Evolutionary conservation across 495 filamentous ascomycete species (phyloP).

Genomic region (Podospora pseudoanserina): DNA sequence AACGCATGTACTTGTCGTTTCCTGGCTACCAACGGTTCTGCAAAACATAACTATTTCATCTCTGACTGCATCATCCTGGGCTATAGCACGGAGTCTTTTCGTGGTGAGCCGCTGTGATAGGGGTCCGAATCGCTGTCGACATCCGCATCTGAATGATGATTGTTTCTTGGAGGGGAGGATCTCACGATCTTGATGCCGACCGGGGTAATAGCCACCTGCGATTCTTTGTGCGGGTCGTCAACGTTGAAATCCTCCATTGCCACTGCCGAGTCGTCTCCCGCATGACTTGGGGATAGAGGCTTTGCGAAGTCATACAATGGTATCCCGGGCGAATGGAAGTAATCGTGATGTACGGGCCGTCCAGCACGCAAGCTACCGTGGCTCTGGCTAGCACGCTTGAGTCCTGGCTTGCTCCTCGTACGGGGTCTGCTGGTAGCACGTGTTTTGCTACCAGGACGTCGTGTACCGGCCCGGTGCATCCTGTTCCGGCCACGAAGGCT

Average conservation of each 20-base stretch:
- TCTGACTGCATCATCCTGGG: not conserved
- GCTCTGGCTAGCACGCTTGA: slow-evolving; percentile 31
- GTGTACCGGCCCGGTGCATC: slow-evolving; percentile 9
- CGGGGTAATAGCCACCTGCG: not conserved
- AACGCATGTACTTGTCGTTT: too few species aligned
- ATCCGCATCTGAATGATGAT: slow-evolving; percentile 10
- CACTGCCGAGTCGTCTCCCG: slow-evolving; percentile 19
- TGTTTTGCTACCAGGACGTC: not conserved
- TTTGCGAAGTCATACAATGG: slow-evolving; percentile 34
- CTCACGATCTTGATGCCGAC: slow-evolving; percentile 4
- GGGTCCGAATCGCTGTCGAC: slow-evolving; percentile 14
- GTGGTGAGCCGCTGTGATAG: slow-evolving; percentile 1
- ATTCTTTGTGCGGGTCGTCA: not conserved
- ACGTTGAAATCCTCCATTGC: slow-evolving; percentile 12
- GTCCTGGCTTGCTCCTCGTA: slow-evolving; percentile 21
- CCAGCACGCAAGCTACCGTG: slow-evolving; percentile 11
- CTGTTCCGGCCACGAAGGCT: slow-evolving; percentile 16
- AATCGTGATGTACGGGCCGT: not conserved
- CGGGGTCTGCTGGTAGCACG: not conserved
- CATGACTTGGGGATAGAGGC: slow-evolving; percentile 25
- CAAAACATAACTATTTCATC: not conserved
- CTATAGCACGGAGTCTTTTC: not conserved
- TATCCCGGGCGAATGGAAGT: not conserved
- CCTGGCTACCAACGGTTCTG: not conserved
- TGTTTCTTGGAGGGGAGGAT: not conserved